These are phyloP conservation scores for Dichotomocladium elegans DNA, from an alignment of 371 early-diverging fungal species.

Conservation along the genomic window DNA sequence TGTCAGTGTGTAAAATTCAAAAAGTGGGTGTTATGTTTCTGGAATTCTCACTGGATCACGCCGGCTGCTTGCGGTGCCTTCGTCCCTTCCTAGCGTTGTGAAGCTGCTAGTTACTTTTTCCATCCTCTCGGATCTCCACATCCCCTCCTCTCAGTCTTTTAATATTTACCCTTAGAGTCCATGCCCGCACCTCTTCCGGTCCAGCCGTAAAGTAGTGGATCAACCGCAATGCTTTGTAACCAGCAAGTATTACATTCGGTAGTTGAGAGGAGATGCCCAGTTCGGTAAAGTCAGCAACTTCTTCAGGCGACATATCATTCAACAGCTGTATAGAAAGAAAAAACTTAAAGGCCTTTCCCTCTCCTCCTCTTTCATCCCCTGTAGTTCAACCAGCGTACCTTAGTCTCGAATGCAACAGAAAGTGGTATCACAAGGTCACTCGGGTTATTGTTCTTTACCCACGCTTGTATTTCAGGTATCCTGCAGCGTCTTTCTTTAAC, in stretches of 20 bases:
- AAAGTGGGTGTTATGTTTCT: too few relatives aligned
- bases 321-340: slow-evolving; percentile 16
- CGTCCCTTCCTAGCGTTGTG: slow-evolving; percentile 53
- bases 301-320: slow-evolving; percentile 41
- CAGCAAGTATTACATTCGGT: slow-evolving; percentile 78
- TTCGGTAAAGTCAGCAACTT: slow-evolving; percentile 30
- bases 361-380: too few relatives aligned
- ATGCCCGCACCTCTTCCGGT: slow-evolving; percentile 79
- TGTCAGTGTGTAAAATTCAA: too few relatives aligned
- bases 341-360: background rate
- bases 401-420: slow-evolving; percentile 73
- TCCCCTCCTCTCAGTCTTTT: too few relatives aligned
- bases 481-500: slow-evolving; percentile 45
- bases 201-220: slow-evolving; percentile 93
- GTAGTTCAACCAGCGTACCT: background rate
- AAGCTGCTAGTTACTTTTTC: too few relatives aligned
- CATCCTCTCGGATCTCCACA: too few relatives aligned
- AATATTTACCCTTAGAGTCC: slow-evolving; percentile 64
- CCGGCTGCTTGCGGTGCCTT: slow-evolving; percentile 94
- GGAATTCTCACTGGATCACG: slow-evolving; percentile 61
- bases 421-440: slow-evolving; percentile 88
- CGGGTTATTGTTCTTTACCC: slow-evolving; percentile 85
- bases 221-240: slow-evolving; percentile 83
- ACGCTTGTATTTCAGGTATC: slow-evolving; percentile 70
- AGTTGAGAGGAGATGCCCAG: slow-evolving; percentile 48